Evolutionary conservation across 148 eudicot genomes (phyloP).

Genomic region (Diospyros lotus): DNA sequence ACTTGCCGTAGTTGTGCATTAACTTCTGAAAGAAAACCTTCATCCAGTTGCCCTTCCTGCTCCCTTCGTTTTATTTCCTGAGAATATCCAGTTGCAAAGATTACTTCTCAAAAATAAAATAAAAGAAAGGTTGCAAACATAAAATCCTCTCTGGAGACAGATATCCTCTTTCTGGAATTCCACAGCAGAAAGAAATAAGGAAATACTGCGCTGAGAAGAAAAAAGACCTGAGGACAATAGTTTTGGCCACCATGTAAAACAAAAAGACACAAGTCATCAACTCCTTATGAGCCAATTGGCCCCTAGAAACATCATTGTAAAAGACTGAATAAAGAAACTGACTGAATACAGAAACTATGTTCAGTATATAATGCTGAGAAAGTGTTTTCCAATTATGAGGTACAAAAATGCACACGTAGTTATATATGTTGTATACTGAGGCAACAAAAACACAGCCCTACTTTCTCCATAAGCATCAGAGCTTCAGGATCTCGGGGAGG

Average conservation of each 20-base stretch:
- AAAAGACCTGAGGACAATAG: not conserved
- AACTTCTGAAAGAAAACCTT: conserved; percentile 94
- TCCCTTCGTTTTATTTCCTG: conserved; percentile 86
- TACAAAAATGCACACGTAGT: not conserved
- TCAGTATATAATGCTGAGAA: not conserved
- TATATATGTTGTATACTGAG: not conserved
- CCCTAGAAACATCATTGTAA: not conserved
- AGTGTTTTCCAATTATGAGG: too few relatives aligned
- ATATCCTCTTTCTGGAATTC: not conserved
- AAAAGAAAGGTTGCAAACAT: conserved; percentile 10
- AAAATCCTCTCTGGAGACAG: not conserved
- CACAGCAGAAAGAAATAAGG: not conserved
- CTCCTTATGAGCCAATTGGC: not conserved
- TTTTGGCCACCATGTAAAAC: not conserved
- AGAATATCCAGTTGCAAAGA: not conserved
- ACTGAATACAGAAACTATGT: not conserved
- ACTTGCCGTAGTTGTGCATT: conserved; percentile 96
- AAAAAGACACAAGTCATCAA: not conserved
- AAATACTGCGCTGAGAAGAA: not conserved
- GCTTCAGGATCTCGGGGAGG: conserved; percentile 88
- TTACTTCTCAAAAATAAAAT: too few relatives aligned
- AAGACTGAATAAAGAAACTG: not conserved
- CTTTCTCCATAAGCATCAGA: conserved; percentile 73
- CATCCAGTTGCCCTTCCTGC: conserved; percentile 89
- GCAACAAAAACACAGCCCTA: conserved; percentile 14